phyloP scores from a whole-genome alignment of 2,329 filamentous ascomycete species.

The Dactylellina haptotyla region DNA sequence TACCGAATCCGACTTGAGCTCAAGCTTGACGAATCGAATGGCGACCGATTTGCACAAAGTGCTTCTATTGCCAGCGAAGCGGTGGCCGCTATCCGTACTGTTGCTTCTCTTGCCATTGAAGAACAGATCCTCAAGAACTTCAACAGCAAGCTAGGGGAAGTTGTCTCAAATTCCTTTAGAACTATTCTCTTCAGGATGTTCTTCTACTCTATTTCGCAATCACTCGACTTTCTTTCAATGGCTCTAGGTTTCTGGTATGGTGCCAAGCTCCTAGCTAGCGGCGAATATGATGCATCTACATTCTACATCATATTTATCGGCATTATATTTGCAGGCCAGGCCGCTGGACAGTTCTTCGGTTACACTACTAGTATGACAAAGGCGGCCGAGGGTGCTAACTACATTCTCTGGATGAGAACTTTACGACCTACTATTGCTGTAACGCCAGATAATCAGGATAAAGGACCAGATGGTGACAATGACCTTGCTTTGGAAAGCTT shows the following conservation, averaged over 20 bases:
- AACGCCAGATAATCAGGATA: constrained; percentile 55
- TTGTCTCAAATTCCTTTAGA: constrained; percentile 36
- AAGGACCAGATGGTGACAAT: constrained; percentile 57
- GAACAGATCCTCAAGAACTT: constrained; percentile 59
- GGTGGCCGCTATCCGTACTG: constrained; percentile 65
- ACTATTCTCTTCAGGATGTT: constrained; percentile 39
- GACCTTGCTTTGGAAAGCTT: constrained; percentile 61
- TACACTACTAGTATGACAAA: constrained; percentile 46
- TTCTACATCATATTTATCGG: constrained; percentile 67
- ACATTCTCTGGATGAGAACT: constrained; percentile 60
- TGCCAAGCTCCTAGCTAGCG: constrained; percentile 66
- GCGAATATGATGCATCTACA: constrained; percentile 68
- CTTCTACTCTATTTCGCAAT: constrained; percentile 71
- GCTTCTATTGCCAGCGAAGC: constrained; percentile 67
- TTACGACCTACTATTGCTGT: constrained; percentile 57
- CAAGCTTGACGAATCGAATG: constrained; percentile 64
- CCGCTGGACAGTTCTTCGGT: constrained; percentile 47
- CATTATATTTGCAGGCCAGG: constrained; percentile 44
- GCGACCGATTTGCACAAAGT: constrained; percentile 64
- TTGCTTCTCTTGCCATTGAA: constrained; percentile 66
- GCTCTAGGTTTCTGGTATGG: constrained; percentile 74
- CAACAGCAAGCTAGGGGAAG: constrained; percentile 28
- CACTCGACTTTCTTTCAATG: constrained; percentile 70
- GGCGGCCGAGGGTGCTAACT: constrained; percentile 53
- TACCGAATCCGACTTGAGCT: constrained; percentile 66